phyloP scores from a whole-genome alignment of 1,139 yeast species.

The Yamadazyma dendronema region DNA sequence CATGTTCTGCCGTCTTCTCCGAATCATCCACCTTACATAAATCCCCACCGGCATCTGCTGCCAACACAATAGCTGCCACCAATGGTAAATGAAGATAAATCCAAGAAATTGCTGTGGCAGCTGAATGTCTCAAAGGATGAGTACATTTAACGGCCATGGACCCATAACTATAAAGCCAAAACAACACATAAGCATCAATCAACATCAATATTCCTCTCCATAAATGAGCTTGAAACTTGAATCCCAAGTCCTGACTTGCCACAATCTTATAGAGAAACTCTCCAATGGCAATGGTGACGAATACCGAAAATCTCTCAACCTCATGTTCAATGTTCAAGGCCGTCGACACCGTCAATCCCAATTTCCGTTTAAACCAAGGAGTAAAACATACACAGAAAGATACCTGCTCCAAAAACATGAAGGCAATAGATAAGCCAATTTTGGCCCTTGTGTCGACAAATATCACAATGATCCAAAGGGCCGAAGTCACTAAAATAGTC shows the following conservation, averaged over 20 bases:
- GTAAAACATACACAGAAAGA: conserved; percentile 37
- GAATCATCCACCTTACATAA: conserved; percentile 25
- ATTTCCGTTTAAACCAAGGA: conserved; percentile 43
- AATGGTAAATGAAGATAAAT: conserved; percentile 53
- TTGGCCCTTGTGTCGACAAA: conserved; percentile 46
- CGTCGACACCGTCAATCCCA: conserved; percentile 49
- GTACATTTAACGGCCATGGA: conserved; percentile 49
- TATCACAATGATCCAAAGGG: conserved; percentile 48
- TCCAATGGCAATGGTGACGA: conserved; percentile 65
- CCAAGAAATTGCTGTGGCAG: conserved; percentile 47
- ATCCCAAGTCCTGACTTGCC: conserved; percentile 47
- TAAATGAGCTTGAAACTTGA: conserved; percentile 44
- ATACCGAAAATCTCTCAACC: conserved; percentile 58
- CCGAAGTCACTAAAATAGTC: conserved; percentile 29
- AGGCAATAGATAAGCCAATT: conserved; percentile 44
- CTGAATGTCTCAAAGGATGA: conserved; percentile 56
- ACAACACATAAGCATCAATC: conserved; percentile 48
- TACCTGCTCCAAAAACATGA: conserved; percentile 43
- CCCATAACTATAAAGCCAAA: conserved; percentile 57
- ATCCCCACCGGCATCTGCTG: conserved; percentile 66
- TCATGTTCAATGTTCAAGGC: conserved; percentile 69
- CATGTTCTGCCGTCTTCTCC: conserved; percentile 5
- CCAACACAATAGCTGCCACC: conserved; percentile 49
- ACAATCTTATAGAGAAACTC: conserved; percentile 61
- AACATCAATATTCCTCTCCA: conserved; percentile 52